Percentiles rank a stretch among this genome's conserved stretches.
phyloP scores from a whole-genome alignment of 495 filamentous ascomycete species.

The Cenococcum geophilum region DNA sequence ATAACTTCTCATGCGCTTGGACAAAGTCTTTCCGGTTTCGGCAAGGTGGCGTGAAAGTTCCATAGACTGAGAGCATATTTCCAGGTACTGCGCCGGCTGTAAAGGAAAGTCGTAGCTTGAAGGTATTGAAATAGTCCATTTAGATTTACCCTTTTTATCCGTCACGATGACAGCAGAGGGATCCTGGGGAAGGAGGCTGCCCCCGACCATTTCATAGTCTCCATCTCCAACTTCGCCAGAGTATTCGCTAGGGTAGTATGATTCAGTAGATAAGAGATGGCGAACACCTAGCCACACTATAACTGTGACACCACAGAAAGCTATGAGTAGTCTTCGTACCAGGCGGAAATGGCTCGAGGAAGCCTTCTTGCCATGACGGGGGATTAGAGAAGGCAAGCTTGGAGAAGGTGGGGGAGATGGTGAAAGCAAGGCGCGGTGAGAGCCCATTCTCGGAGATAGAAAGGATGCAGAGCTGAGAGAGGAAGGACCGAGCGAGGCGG shows the following conservation, averaged over 20 bases:
- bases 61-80: constrained; percentile 54
- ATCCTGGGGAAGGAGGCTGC: constrained; percentile 46
- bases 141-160: constrained; percentile 50
- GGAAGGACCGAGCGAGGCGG: constrained; percentile 25
- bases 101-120: constrained; percentile 52
- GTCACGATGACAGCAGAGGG: constrained; percentile 55
- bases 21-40: constrained; percentile 22
- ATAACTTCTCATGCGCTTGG: constrained; percentile 48
- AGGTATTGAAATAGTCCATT: constrained; percentile 69
- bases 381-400: constrained; percentile 57
- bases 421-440: constrained; percentile 50
- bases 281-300: constrained; percentile 25
- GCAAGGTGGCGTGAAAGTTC: constrained; percentile 48
- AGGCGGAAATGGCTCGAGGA: constrained; percentile 45
- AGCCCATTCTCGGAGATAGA: constrained; percentile 51
- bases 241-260: background rate
- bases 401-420: constrained; percentile 57
- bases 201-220: constrained; percentile 48
- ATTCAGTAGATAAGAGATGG: constrained; percentile 16
- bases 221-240: constrained; percentile 10
- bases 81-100: constrained; percentile 50
- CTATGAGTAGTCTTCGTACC: constrained; percentile 28
- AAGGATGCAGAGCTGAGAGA: constrained; percentile 32
- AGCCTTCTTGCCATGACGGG: constrained; percentile 50
- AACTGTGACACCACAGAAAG: constrained; percentile 17